Evolutionary conservation across 371 early-diverging fungal genomes (phyloP).

Genomic region (Actinomortierella ambigua): DNA sequence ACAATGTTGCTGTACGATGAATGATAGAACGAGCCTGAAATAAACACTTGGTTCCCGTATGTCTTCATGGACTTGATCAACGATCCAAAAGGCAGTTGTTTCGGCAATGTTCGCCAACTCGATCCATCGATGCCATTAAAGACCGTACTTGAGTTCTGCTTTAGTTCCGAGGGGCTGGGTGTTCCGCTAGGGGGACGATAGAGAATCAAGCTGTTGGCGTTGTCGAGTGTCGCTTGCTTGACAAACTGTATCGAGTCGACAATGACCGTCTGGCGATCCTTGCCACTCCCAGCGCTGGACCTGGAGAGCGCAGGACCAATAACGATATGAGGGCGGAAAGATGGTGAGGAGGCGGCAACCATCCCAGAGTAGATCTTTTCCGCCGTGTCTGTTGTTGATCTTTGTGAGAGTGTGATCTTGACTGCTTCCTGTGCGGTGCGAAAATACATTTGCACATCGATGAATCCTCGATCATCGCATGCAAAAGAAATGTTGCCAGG

Average conservation of each 20-base stretch:
- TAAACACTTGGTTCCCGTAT: conserved; percentile 33
- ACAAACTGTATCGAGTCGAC: conserved; percentile 62
- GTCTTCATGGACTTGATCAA: conserved; percentile 46
- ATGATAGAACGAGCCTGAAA: conserved; percentile 32
- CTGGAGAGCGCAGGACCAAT: conserved; percentile 41
- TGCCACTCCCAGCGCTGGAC: conserved; percentile 19
- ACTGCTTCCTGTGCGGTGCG: conserved; percentile 32
- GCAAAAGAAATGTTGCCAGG: conserved; percentile 23
- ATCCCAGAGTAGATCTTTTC: conserved; percentile 55
- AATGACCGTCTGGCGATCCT: conserved; percentile 40
- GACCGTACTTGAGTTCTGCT: not conserved
- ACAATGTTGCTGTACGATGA: conserved; percentile 31
- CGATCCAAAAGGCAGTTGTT: conserved; percentile 51
- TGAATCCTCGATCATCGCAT: conserved; percentile 22
- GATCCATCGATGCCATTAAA: conserved; percentile 15
- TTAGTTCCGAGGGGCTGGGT: not conserved
- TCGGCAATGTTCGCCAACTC: conserved; percentile 30
- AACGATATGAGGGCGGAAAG: conserved; percentile 56
- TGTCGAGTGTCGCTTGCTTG: conserved; percentile 51
- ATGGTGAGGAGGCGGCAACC: conserved; percentile 47
- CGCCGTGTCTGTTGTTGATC: conserved; percentile 32
- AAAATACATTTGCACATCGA: conserved; percentile 42
- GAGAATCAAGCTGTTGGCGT: conserved; percentile 36
- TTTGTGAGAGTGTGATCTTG: conserved; percentile 47
- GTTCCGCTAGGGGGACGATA: conserved; percentile 13